Evolutionary conservation across 2,329 filamentous ascomycete species (phyloP), one percentile per base, ranked within the genome.

Genomic region (Drechmeria coniospora): DNA sequence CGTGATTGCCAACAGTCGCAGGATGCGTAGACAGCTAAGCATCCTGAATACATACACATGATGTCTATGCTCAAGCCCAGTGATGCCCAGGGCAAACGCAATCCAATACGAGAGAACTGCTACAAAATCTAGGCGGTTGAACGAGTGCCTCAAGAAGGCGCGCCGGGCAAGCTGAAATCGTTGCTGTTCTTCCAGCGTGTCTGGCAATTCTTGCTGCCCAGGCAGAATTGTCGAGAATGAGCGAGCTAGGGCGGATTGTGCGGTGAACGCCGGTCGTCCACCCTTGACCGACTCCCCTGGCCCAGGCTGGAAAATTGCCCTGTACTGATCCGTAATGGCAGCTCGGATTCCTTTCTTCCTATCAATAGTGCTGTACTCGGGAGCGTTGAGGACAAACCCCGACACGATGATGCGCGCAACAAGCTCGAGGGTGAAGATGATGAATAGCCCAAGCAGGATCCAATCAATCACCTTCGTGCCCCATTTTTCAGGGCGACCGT

Each of bases 101-200:
- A 93, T 77, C 90, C 90, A 98, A 53, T 84, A 98, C 1, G 87
- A 79, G n/a, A 90, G 64, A 6, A 98, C 79, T 2, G 90, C 92
- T 29, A 98, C 62, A 50, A 95, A 94, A 49, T 98, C 90, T 8
- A 95, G 66, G 28, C 90, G 73, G 47, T 95, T 95, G 57, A 98
- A 98, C 1, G 83, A 86, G 51, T 98, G 90, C 11, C 90, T 74
- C 30, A 98, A 58, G 50, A 94, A 95, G 1, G 90, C 92, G 36
- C 90, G 73, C 29, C 90, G 77, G 11, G 92, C 87, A 30, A 98
- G 66, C 37, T 92, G 78, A 39, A 78, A 67, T 34, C 87, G 75
- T 49, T 90, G 82, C 40, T 86, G 79, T 36, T 92, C 72, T 59
- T 66, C 80, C 37, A 63, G 64, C 44, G 64, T 90, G 53, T 55